Evolutionary conservation across 1,139 yeast genomes (phyloP).

Genomic region (Pichia sp.): DNA sequence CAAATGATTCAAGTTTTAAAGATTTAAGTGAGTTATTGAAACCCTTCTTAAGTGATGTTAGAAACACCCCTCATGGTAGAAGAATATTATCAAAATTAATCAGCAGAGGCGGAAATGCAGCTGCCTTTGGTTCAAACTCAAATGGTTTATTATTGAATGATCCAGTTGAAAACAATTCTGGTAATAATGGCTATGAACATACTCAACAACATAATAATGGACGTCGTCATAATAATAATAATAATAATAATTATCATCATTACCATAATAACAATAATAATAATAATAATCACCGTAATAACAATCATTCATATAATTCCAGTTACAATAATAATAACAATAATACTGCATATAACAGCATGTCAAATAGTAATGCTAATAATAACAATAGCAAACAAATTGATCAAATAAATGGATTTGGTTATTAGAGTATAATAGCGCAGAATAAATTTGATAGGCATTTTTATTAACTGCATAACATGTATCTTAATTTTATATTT

Average conservation of each 20-base stretch:
- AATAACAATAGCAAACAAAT: background rate
- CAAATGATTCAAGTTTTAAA: slow-evolving; percentile 39
- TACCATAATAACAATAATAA: background rate
- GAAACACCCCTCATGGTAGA: slow-evolving; percentile 92
- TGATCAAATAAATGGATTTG: slow-evolving; percentile 6
- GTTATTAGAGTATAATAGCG: slow-evolving; percentile 1
- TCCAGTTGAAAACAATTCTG: slow-evolving; percentile 2
- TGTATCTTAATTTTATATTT: too few relatives aligned
- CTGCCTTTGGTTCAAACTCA: slow-evolving; percentile 5
- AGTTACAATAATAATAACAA: slow-evolving; percentile 3
- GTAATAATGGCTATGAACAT: background rate
- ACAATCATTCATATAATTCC: slow-evolving; percentile 1
- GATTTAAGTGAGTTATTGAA: slow-evolving; percentile 50
- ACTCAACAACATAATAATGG: background rate
- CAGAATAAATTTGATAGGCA: background rate
- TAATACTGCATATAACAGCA: background rate
- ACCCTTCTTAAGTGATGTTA: slow-evolving; percentile 59
- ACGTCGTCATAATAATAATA: slow-evolving; percentile 2
- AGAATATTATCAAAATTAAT: slow-evolving; percentile 45
- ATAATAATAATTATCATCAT: background rate
- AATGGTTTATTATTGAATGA: slow-evolving; percentile 1
- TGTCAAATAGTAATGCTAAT: background rate
- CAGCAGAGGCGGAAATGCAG: slow-evolving; percentile 27
- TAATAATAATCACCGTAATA: slow-evolving; percentile 1
- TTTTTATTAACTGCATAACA: background rate